Conservation (phyloP, 495 filamentous ascomycete species). For the Lichina pygmaea region DNA sequence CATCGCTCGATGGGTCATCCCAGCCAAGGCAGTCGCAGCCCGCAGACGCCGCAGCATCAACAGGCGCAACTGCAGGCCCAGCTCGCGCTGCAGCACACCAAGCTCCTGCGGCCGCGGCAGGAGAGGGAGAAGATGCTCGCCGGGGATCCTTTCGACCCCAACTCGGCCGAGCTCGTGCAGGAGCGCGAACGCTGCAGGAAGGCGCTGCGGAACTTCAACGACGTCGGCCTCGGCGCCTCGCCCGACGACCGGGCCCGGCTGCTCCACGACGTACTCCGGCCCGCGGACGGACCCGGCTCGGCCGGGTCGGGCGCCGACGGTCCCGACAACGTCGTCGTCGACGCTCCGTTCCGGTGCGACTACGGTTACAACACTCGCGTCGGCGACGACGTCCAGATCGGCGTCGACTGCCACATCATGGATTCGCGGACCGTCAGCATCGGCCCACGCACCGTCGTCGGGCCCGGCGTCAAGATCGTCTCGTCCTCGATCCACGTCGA, state of each 20-base stretch:
- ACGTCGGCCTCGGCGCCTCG: constrained; percentile 48
- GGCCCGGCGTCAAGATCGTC: constrained; percentile 70
- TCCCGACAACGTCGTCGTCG: constrained; percentile 40
- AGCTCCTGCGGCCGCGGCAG: constrained; percentile 6
- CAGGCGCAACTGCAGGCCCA: constrained; percentile 4
- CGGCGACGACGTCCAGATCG: constrained; percentile 66
- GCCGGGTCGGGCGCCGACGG: constrained; percentile 14
- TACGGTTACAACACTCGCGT: constrained; percentile 89
- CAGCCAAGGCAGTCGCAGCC: neutral
- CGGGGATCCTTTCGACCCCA: constrained; percentile 57
- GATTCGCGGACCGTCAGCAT: constrained; percentile 53
- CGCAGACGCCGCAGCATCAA: neutral
- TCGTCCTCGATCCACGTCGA: constrained; percentile 50
- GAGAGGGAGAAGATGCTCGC: constrained; percentile 90
- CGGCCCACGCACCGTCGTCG: constrained; percentile 56
- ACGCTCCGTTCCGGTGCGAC: constrained; percentile 78
- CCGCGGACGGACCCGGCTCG: neutral
- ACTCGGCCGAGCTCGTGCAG: constrained; percentile 47
- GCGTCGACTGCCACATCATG: constrained; percentile 62
- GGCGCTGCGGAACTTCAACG: constrained; percentile 76
- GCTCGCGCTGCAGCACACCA: constrained; percentile 5
- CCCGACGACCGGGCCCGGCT: constrained; percentile 55
- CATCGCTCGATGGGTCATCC: neutral
- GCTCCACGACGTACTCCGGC: constrained; percentile 40
- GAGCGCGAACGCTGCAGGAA: constrained; percentile 71